Conservation (phyloP, 441 rosid genomes). For the Eutrema salsugineum region DNA sequence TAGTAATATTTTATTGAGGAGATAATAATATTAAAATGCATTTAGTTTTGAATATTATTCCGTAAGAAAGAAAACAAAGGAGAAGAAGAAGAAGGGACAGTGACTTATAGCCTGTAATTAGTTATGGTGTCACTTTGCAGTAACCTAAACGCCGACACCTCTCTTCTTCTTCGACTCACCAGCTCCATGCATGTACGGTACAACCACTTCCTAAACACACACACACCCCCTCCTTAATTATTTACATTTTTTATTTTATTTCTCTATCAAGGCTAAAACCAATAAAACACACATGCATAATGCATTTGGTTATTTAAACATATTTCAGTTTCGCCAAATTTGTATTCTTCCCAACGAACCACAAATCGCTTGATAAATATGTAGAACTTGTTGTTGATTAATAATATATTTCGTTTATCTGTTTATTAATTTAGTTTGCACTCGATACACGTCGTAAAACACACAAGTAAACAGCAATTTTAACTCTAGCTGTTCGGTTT, state of each 20-base stretch:
- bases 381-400: neutral
- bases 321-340: neutral
- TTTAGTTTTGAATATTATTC: neutral
- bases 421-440: neutral
- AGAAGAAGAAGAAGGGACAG: constrained; percentile 45
- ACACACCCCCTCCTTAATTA: neutral
- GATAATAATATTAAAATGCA: neutral
- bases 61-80: constrained; percentile 1
- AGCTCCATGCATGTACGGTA: constrained; percentile 39
- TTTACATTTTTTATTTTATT: neutral
- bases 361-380: neutral
- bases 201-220: constrained; percentile 16
- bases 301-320: neutral
- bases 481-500: too few species aligned
- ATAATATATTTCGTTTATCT: neutral
- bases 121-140: constrained; percentile 59
- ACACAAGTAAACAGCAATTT: too few species aligned
- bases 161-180: constrained; percentile 35
- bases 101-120: constrained; percentile 63
- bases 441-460: too few species aligned
- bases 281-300: neutral
- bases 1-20: too few species aligned
- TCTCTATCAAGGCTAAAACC: neutral
- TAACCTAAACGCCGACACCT: constrained; percentile 34
- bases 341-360: constrained; percentile 24